Base-by-base conservation (phyloP, 352 stramenopile genomes). In the Globisporangium radiosum region DNA sequence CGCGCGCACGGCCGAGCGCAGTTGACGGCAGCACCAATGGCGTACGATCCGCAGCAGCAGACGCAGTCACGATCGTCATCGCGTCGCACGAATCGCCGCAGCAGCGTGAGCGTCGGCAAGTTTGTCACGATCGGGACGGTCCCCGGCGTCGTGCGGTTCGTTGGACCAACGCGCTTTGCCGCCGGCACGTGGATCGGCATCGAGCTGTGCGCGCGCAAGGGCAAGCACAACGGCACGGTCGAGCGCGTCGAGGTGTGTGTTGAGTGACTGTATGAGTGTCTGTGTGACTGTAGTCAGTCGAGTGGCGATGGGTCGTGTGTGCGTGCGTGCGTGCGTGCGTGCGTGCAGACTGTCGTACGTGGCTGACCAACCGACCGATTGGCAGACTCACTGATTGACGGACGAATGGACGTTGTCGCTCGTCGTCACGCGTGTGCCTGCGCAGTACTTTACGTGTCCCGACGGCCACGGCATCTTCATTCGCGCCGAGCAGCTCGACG, bases 111-210 rank as follows among this genome's bases (percentile, higher is more conserved):
- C 14, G 70, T 85, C 17, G 76, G 78, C 25, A 81, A 85, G 59
- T 72, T 80, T 33, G 78, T 88, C 55, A 79, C 74, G 7, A 65
- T 88, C 5, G 78, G 70, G 39, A 70, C 71, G 37, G 74, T 83
- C n/a, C 67, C 73, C 15, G 82, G 80, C 8, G 71, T 88, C 19
- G 79, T 92, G 40, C 76, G 76, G 1, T 90, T 81, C 59, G 81
- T 92, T 50, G 82, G 82, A 1, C 73, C 76, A 0, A 86, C 77
- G 13, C 65, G 72, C 10, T 90, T 92, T 25, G 81, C 78, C 5
- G 64, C 68, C 0, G 82, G 76, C 15, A 75, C 66, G n/a, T 92
- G 82, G 82, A 72, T 90, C 48, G 82, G 82, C 17, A 78, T 92
- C n/a, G 80, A 89, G 57, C 68, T 90, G 5, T 71, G 63, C 25